Conservation (phyloP, 345 rosid species). For the Syzygium oleosum region DNA sequence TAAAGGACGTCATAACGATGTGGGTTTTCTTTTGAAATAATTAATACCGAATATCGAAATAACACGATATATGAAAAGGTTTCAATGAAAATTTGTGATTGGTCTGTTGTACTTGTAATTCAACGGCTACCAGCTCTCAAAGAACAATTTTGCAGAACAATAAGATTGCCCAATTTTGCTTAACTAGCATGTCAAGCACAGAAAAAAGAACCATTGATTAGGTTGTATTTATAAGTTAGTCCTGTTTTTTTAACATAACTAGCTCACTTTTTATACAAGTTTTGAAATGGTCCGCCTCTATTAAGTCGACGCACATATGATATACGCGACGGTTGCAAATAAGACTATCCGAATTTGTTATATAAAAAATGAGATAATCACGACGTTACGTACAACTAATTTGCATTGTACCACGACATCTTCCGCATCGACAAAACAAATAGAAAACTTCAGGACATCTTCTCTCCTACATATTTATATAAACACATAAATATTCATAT, state of each 20-base stretch:
- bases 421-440: background rate
- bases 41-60: background rate
- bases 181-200: background rate
- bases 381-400: background rate
- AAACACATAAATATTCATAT: too few relatives aligned
- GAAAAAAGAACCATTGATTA: background rate
- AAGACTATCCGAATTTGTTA: background rate
- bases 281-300: background rate
- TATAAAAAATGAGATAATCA: background rate
- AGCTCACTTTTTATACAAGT: background rate
- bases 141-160: background rate
- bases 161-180: background rate
- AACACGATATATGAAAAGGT: background rate
- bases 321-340: background rate
- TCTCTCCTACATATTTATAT: background rate
- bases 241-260: background rate
- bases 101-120: background rate
- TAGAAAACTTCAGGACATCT: background rate
- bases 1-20: background rate
- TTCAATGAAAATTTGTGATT: background rate
- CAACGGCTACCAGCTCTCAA: background rate
- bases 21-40: background rate
- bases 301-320: background rate
- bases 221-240: background rate
- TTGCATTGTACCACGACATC: background rate